These are phyloP conservation scores for Pseudoturritis turrita DNA, from an alignment of 345 rosid species.

Conservation along the genomic window DNA sequence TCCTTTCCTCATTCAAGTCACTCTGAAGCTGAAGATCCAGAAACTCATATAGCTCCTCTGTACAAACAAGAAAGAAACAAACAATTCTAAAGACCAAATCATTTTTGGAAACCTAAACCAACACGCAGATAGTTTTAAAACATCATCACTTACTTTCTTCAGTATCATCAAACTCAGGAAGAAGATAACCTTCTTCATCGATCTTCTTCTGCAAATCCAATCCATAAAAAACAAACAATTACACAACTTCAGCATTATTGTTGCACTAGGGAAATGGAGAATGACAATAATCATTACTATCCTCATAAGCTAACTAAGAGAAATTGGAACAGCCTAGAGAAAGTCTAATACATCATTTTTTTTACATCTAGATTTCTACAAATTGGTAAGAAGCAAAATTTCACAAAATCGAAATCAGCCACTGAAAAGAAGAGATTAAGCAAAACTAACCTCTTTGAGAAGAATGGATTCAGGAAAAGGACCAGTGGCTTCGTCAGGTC, in stretches of 20 bases:
- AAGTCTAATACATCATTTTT: background rate
- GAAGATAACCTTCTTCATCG: constrained; percentile 72
- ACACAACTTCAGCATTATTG: background rate
- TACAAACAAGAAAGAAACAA: constrained; percentile 19
- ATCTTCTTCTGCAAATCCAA: constrained; percentile 61
- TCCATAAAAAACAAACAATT: background rate
- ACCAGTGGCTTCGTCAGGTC: constrained; percentile 64
- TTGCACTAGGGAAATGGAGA: background rate
- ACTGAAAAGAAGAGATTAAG: background rate
- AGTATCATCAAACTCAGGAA: constrained; percentile 81
- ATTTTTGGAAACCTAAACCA: background rate
- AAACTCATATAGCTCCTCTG: constrained; percentile 78
- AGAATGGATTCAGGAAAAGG: constrained; percentile 84
- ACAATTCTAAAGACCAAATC: background rate
- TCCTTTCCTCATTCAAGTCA: constrained; percentile 50
- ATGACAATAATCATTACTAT: background rate
- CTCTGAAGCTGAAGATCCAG: constrained; percentile 81
- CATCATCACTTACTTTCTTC: constrained; percentile 60
- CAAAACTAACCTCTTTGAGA: constrained; percentile 58
- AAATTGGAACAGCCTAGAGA: background rate
- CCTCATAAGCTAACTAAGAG: background rate
- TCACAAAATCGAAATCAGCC: background rate
- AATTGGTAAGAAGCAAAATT: background rate
- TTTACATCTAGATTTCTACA: background rate
- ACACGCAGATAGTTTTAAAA: background rate